These are phyloP conservation scores for Diaporthe ilicicola DNA, from an alignment of 2,329 filamentous ascomycete genomes.

Conservation along the genomic window DNA sequence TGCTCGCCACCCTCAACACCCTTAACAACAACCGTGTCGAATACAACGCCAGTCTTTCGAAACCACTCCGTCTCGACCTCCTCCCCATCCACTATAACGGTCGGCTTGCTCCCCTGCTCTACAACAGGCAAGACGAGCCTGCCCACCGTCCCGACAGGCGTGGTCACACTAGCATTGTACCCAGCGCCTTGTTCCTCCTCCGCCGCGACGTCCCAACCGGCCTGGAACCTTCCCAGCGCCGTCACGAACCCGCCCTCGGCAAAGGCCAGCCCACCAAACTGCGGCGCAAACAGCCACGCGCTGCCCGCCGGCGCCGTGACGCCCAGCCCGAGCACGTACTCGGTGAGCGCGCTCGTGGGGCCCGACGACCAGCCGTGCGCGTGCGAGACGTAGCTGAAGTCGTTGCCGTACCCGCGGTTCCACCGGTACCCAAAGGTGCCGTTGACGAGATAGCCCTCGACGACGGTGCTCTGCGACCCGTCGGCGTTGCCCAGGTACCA, in stretches of 20 bases:
- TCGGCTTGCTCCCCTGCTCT: conserved; percentile 24
- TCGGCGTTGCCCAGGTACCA: conserved; percentile 66
- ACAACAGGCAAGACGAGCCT: conserved; percentile 38
- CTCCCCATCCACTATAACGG: conserved; percentile 37
- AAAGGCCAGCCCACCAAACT: conserved; percentile 48
- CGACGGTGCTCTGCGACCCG: conserved; percentile 65
- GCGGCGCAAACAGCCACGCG: conserved; percentile 49
- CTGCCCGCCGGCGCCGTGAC: conserved; percentile 47
- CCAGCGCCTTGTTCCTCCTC: conserved; percentile 25
- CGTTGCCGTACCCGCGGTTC: conserved; percentile 59
- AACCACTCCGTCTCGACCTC: conserved; percentile 23
- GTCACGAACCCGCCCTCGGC: conserved; percentile 52
- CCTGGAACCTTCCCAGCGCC: conserved; percentile 47
- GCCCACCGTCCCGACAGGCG: conserved; percentile 39
- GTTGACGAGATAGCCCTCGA: conserved; percentile 66
- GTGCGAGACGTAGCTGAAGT: conserved; percentile 56
- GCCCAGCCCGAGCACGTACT: conserved; percentile 52
- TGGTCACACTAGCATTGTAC: conserved; percentile 38
- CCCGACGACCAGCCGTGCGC: conserved; percentile 60
- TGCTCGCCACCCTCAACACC: conserved; percentile 28
- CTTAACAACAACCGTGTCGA: conserved; percentile 31
- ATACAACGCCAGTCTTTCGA: conserved; percentile 28
- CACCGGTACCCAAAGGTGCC: conserved; percentile 66
- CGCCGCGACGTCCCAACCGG: conserved; percentile 39
- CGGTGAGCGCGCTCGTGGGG: conserved; percentile 55